Evolutionary conservation across 1,284 basidiomycete genomes (phyloP), one percentile per base, ranked within the genome.

Genomic region (Melampsora occidentalis): DNA sequence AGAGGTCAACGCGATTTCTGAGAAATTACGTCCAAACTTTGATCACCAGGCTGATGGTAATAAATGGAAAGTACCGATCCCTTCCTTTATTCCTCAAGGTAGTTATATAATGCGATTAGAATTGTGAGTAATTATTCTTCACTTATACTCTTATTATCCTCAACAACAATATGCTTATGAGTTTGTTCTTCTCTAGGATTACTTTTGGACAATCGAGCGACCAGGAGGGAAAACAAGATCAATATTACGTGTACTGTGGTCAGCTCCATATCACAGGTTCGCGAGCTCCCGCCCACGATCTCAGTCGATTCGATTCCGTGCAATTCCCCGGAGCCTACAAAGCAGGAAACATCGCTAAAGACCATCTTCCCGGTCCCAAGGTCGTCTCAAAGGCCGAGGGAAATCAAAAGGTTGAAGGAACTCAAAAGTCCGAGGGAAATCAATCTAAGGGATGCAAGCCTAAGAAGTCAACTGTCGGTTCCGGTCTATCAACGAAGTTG

Each of bases 211-310:
- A 77, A 65, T 77, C 75, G 10, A 65, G 46, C 25, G 28, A 42
- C 18, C 25, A 31, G 12, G 75, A 77, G 69, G 75, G 75, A 7
- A 66, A 70, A 33, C 75, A 77, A 66, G 75, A 77, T n/a, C 75
- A 77, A 70, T 77, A 77, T 66, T 77, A 77, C 62, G 67, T 70
- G 20, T 77, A 62, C 63, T 77, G 75, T 62, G 75, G 75, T 5
- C 75, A 77, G 46, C 65, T 77, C 35, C 42, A 35, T 25, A 51
- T 77, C 31, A 57, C 57, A 16, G 66, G 57, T 33, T 64, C 62
- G 18, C 18, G 28, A 59, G 22, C 53, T 59, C 28, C 53, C 10
- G 28, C 20, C 28, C n/a, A 28, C n/a, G 53, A 22, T 22, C 53
- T 59, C 18, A 59, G 53, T 59, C 20, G 28, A 10, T 25, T 59